Base-by-base conservation (phyloP, 73 alveolate genomes). In the Stentor coeruleus region DNA sequence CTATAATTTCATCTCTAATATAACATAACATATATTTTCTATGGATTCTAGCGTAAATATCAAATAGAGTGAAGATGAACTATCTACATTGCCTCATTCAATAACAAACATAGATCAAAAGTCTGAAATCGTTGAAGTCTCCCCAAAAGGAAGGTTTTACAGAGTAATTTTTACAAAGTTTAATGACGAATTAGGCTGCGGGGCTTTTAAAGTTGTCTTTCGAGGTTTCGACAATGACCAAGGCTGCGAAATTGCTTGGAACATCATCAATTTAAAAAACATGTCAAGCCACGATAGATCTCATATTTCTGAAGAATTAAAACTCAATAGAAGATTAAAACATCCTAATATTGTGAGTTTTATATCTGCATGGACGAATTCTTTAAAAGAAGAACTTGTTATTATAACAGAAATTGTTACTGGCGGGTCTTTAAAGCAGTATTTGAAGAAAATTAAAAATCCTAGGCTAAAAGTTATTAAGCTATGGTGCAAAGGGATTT, bases 401-500 rank as follows among this genome's bases (percentile, higher is more conserved):
- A 58, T 93, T 40, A 93, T 93, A 28, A 88, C 97, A 75, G 97
- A 91, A 81, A 82, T 89, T 76, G 81, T 93, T 0, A 87, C 88
- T 60, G 97, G 97, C 31, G 98, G 97, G 37, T 87, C 92, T 59
- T 88, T 93, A 73, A 88, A 86, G 36, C 88, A 88, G 73, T 92
- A 90, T 76, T 77, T 92, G 37, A 88, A 87, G 59, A 87, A 88
- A 76, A 84, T 91, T 3, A 95, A 85, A 39, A 91, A 91, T 77
- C 89, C 83, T 49, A 91, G 94, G 84, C 89, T 97, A 60, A 96
- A 92, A 84, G 97, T 97, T 39, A 90, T 97, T 0, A 95, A 96
- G 86, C 84, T 88, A 58, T 97, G 99, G 99, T 93, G 97, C 80
- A 88, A 89, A 55, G 92, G 93, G 84, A 86, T 97, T 38, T 82